Conservation (phyloP, 768 basidiomycete genomes). For the Trametes cubensis region DNA sequence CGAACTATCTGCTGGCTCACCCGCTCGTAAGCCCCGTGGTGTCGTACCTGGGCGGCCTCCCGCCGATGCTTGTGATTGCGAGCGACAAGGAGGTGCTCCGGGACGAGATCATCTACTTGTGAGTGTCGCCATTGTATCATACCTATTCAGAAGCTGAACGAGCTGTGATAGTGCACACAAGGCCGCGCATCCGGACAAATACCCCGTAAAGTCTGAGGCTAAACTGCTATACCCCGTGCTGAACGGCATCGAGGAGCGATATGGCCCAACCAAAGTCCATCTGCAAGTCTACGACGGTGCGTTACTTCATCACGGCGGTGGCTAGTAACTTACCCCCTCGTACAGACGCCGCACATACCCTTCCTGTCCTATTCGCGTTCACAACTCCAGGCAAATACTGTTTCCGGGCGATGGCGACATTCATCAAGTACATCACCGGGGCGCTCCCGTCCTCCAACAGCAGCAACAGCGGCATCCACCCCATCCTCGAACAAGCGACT, state of each 20-base stretch:
- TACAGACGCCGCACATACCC: constrained; percentile 69
- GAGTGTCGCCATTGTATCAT: constrained; percentile 32
- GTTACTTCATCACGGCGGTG: constrained; percentile 16
- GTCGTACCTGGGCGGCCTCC: constrained; percentile 87
- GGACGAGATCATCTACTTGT: constrained; percentile 91
- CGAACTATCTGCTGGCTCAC: constrained; percentile 74
- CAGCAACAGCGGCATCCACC: not conserved
- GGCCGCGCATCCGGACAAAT: constrained; percentile 81
- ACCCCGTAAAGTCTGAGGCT: constrained; percentile 48
- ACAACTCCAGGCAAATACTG: constrained; percentile 80
- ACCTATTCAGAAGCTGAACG: not conserved
- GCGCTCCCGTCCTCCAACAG: constrained; percentile 34
- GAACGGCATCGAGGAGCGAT: constrained; percentile 53
- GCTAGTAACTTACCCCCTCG: not conserved
- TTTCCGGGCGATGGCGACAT: constrained; percentile 74
- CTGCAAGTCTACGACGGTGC: constrained; percentile 90
- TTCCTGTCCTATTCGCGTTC: constrained; percentile 76
- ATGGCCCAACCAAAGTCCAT: constrained; percentile 78
- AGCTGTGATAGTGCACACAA: constrained; percentile 73
- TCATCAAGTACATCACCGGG: constrained; percentile 67
- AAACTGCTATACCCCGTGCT: constrained; percentile 60
- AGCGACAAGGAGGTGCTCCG: constrained; percentile 90
- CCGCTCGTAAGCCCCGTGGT: constrained; percentile 83
- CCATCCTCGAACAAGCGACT: not conserved
- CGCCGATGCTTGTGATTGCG: constrained; percentile 82